Base-by-base conservation (phyloP, 176 grass and related monocot genomes). In the Carex myosuroides region DNA sequence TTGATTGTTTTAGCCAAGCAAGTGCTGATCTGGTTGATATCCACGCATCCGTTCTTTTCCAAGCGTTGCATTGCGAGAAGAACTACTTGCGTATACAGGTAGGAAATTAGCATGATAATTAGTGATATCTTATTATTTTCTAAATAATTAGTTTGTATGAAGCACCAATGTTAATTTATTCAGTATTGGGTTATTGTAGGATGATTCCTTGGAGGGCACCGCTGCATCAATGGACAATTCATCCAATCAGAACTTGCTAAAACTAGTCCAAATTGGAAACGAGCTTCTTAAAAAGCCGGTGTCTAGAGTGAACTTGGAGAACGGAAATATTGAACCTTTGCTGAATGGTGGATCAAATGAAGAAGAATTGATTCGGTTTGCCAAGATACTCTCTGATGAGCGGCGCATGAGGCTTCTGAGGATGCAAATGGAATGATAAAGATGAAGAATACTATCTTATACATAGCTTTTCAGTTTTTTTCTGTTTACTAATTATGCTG, bases 21-120 rank as follows among this genome's bases (percentile, higher is more conserved):
- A 90, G 85, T 79, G 33, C 88, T 7, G 94, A 94, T 48, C 53
- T 97, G 63, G 90, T 94, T 8, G 94, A 97, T 84, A 92, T 94
- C 80, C 80, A 97, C 21, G 62, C 84, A 20, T 87, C 87, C 7
- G 73, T 89, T 62, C 68, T 96, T 30, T 92, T 96, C 75, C 87
- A 89, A 84, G 85, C 87, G 0, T 76, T 92, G 55, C 67, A 63
- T 65, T 79, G 6, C 5, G 59, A 86, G 18, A 29, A 86, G n/a
- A 20, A 68, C 0, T 93, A 96, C 79, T 83, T 96, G 3, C 90
- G 94, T 5, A 92, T 94, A 76, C 87, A 90, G 88, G 87, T 86
- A 77, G 18, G 21, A 44, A 44, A 70, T 18, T 39, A 2, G 33
- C 33, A 41, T 18, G 14, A 39, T 41, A 50, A 5, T 69, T 30